A percentile compares a stretch with the other conserved stretches of the same genome.
Evolutionary conservation across 805 yeast species (phyloP).

Genomic region (Sugiyamaella valdiviana): DNA sequence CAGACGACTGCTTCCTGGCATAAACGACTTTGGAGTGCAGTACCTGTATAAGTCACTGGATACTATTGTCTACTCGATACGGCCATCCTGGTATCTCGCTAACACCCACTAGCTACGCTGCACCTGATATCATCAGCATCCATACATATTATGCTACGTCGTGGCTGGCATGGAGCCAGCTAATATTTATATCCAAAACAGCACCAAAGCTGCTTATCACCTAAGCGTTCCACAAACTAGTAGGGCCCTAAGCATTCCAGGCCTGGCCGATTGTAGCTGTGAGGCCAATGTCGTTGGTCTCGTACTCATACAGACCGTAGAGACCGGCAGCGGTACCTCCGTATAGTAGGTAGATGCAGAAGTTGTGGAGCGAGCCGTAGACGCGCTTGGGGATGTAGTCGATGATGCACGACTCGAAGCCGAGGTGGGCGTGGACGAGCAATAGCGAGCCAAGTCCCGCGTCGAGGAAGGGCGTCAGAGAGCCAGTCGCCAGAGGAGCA

Average conservation of each 20-base stretch:
- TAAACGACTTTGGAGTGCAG: too few relatives aligned
- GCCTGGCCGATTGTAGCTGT: slow-evolving; percentile 54
- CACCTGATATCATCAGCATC: neutral
- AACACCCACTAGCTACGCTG: too few relatives aligned
- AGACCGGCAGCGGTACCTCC: slow-evolving; percentile 65
- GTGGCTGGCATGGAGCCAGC: neutral
- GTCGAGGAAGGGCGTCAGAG: slow-evolving; percentile 64
- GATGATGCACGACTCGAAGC: slow-evolving; percentile 83
- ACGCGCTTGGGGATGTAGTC: slow-evolving; percentile 88
- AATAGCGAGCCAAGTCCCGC: slow-evolving; percentile 59
- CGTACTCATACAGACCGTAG: slow-evolving; percentile 73
- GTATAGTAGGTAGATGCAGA: slow-evolving; percentile 61
- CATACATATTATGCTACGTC: neutral
- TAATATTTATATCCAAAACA: neutral
- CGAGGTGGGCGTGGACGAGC: slow-evolving; percentile 75
- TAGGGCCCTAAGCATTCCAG: slow-evolving; percentile 53
- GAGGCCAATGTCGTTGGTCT: slow-evolving; percentile 72
- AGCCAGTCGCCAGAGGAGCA: slow-evolving; percentile 72
- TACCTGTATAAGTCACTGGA: too few relatives aligned
- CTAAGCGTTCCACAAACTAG: too few relatives aligned
- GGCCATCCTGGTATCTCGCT: too few relatives aligned
- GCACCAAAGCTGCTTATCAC: neutral
- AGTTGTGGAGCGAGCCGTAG: slow-evolving; percentile 68
- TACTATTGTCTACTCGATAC: too few relatives aligned
- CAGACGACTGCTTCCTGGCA: too few relatives aligned